These are phyloP conservation scores for Ophiostoma piceae DNA, from an alignment of 2,329 filamentous ascomycete genomes.

Conservation along the genomic window DNA sequence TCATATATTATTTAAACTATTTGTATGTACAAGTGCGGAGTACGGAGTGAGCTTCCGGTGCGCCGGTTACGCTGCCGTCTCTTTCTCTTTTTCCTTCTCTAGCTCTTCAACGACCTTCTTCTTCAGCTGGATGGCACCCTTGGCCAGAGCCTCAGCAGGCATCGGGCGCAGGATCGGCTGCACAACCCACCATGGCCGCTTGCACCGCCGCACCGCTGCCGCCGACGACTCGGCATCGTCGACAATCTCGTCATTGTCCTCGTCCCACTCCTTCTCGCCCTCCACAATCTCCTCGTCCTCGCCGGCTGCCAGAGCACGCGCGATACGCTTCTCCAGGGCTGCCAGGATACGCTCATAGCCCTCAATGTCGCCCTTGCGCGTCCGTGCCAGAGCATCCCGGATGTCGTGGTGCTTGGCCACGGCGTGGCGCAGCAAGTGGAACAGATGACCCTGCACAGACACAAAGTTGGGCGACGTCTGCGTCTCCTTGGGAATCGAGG, in stretches of 20 bases:
- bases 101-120: constrained; percentile 56
- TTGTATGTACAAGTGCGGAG: background rate
- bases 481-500: constrained; percentile 25
- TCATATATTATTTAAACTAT: background rate
- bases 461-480: constrained; percentile 57
- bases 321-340: constrained; percentile 70
- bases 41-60: background rate
- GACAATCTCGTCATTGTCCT: constrained; percentile 32
- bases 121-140: constrained; percentile 68
- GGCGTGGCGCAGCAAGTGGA: constrained; percentile 81
- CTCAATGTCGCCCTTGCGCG: constrained; percentile 63
- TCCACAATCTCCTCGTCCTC: constrained; percentile 57
- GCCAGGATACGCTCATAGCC: constrained; percentile 71
- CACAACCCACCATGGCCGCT: constrained; percentile 81
- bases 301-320: constrained; percentile 66
- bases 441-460: constrained; percentile 85
- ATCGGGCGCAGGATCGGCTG: constrained; percentile 83
- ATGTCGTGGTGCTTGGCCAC: constrained; percentile 76
- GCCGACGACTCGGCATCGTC: constrained; percentile 53
- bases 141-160: constrained; percentile 79
- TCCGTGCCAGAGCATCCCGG: constrained; percentile 72
- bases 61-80: background rate
- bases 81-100: constrained; percentile 49
- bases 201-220: constrained; percentile 65
- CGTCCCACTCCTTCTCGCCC: constrained; percentile 30